Evolutionary conservation across 345 rosid genomes (phyloP), one percentile per base, ranked within the genome.

Genomic region (Eucalyptus globulus): DNA sequence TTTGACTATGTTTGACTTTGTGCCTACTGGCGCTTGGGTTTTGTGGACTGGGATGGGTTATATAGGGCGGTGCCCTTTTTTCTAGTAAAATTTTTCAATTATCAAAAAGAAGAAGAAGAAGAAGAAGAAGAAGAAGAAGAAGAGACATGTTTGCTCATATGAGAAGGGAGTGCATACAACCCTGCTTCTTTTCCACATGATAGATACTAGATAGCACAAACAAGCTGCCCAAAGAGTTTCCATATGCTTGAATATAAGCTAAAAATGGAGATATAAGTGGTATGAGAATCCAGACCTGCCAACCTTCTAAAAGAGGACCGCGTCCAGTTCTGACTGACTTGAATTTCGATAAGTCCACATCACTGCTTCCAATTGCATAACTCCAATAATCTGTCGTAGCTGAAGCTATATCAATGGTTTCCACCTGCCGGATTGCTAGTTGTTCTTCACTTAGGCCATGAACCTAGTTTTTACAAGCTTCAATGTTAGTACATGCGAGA

Each of bases 321-420:
- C 95, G 96, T n/a, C 92, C 93, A 16, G 95, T 92, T 89, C 91
- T 95, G 40, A 43, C 86, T 51, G 96, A 95, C 90, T 92, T 94
- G 91, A 95, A 95, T 40, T 91, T 92, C 49, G 95, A 92, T 81
- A 95, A 92, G 91, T 95, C 97, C 45, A 87, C 65, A 31, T 8
- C 91, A 91, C 80, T 92, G 86, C 88, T 93, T 91, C 94, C 95
- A 86, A 95, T 86, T 49, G 90, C 94, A 86, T 94, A 92, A 89
- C 93, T 95, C 97, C 97, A 95, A 91, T 93, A 95, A 92, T 95
- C 97, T 12, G 88, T 91, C 80, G 91, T 92, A 89, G 94, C 91
- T 86, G 96, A 94, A 91, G 96, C 93, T 69, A 95, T 95, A 90
- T 95, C 96, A 72, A 95, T 88, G 85, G 56, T 69, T 92, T 95